Conservation (phyloP, 1,284 basidiomycete species). For the Moniliella sp. region DNA sequence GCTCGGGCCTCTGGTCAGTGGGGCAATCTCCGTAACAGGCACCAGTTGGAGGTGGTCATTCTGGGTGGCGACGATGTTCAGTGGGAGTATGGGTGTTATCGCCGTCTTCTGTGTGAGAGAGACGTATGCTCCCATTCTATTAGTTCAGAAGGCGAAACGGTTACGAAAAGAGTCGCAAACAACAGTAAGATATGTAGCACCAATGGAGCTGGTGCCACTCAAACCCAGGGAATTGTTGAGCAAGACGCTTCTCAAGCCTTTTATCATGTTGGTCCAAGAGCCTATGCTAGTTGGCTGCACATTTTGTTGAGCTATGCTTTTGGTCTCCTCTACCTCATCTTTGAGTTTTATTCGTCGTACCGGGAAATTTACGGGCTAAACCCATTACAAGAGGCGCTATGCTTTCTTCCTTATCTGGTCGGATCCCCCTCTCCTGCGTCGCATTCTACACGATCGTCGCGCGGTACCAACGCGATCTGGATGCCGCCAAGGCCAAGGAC, state of each 20-base stretch:
- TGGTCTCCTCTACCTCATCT: no score
- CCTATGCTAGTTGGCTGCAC: conserved; percentile 57
- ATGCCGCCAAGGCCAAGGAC: no score
- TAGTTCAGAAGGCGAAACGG: conserved; percentile 39
- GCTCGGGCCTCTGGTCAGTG: conserved; percentile 46
- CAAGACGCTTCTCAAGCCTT: conserved; percentile 46
- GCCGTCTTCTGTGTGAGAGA: conserved; percentile 54
- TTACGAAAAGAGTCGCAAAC: conserved; percentile 48
- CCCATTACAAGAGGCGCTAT: no score
- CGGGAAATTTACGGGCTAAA: no score
- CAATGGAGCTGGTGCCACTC: conserved; percentile 15
- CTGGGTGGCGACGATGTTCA: conserved; percentile 52
- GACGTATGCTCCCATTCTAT: conserved; percentile 44
- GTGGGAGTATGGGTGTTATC: conserved; percentile 38
- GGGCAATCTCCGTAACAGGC: conserved; percentile 40
- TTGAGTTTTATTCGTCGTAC: no score
- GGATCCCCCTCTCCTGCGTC: no score
- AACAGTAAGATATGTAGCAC: conserved; percentile 38
- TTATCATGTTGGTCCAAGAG: conserved; percentile 43
- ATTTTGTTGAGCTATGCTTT: no score
- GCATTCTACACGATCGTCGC: no score
- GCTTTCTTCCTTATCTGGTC: no score
- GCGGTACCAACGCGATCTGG: no score
- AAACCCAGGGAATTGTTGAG: conserved; percentile 36
- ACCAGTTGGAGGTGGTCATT: conserved; percentile 50